Evolutionary conservation across 2,329 filamentous ascomycete species (phyloP).

Genomic region (Rosellinia necatrix): DNA sequence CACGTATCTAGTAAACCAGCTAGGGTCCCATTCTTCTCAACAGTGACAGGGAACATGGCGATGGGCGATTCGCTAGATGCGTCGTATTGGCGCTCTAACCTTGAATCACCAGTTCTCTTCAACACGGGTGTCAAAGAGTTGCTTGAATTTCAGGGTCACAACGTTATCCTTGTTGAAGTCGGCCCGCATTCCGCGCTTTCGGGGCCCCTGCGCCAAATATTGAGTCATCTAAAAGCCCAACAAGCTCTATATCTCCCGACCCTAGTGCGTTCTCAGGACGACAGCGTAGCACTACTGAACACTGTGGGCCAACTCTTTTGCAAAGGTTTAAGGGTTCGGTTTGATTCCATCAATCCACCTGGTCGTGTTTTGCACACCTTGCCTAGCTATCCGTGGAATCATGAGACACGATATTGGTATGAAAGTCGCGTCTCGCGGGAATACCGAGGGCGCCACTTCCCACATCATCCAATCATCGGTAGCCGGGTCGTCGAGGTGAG

Average conservation of each 20-base stretch:
- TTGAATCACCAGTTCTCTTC: slow-evolving; percentile 32
- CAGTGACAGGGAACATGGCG: slow-evolving; percentile 21
- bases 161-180: slow-evolving; percentile 31
- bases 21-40: slow-evolving; percentile 33
- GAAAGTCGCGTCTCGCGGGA: slow-evolving; percentile 29
- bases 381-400: slow-evolving; percentile 36
- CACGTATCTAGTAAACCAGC: slow-evolving; percentile 13
- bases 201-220: slow-evolving; percentile 31
- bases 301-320: slow-evolving; percentile 27
- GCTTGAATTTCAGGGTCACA: slow-evolving; percentile 6
- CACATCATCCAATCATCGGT: slow-evolving; percentile 40
- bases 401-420: slow-evolving; percentile 28
- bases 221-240: slow-evolving; percentile 1
- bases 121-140: slow-evolving; percentile 23
- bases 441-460: slow-evolving; percentile 27
- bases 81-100: slow-evolving; percentile 32
- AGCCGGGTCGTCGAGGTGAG: slow-evolving; percentile 38
- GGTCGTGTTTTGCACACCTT: slow-evolving; percentile 25
- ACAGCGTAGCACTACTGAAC: slow-evolving; percentile 17
- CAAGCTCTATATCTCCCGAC: slow-evolving; percentile 21
- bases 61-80: slow-evolving; percentile 17
- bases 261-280: slow-evolving; percentile 23
- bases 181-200: slow-evolving; percentile 35
- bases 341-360: slow-evolving; percentile 18
- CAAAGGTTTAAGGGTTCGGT: slow-evolving; percentile 10